Base-by-base conservation (phyloP, 345 rosid genomes). In the Gossypium stocksii region DNA sequence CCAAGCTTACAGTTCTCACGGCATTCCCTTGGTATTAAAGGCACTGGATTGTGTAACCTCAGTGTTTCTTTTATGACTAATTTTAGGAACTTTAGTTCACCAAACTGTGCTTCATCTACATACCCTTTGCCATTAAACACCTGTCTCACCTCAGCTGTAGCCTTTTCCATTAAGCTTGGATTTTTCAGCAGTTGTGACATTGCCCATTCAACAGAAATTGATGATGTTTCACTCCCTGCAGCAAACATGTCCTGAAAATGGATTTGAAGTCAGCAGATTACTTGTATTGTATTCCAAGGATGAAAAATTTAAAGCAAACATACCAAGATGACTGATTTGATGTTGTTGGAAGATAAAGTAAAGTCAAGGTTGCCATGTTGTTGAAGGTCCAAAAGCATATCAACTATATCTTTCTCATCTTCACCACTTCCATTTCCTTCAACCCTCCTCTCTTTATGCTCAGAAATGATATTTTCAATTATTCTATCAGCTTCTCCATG, bases 141-240 rank as follows among this genome's bases (percentile, higher is more conserved):
- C 9, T 43, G 9, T 53, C 84, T 76, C 12, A 70, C 81, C 77
- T 83, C 80, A 7, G 52, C 60, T 52, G 77, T 82, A 53, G 83
- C 84, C 73, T 73, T 75, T 15, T 73, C 58, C 56, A 85, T 70
- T 43, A 65, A 4, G 14, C 62, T 48, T 8, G 81, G 90, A 34
- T 85, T 79, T 13, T 46, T 82, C 23, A 81, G 11, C 59, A 83
- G 2, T 54, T 83, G 82, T 1, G 79, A 57, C 83, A 82, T 74
- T 19, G 83, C 83, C 86, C 83, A 79, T 1, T 72, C 80, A 3
- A 79, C 25, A 22, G 22, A 12, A 46, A 81, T 70, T 9, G 81
- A 20, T 20, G 81, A 80, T 27, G 88, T 78, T 3, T 85, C 86
- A 22, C 61, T 54, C 3, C 88, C 86, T 4, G 75, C 86, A 25